Evolutionary conservation across 1,284 basidiomycete species (phyloP), one percentile per base, ranked within the genome.

Genomic region (Tranzscheliella williamsii): DNA sequence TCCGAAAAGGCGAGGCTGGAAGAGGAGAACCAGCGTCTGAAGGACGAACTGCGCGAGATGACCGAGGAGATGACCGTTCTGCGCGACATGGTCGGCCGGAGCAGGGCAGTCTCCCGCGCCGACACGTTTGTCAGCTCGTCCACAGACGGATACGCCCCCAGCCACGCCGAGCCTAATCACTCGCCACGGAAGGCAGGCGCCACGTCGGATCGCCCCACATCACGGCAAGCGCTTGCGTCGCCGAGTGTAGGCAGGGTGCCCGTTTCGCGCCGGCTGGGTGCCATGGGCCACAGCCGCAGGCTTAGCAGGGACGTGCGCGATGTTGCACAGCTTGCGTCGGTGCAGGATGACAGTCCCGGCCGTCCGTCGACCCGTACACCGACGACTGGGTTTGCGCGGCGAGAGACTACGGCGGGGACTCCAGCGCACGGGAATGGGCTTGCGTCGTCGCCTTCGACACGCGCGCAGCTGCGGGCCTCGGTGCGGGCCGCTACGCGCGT

Each of bases 41-140:
- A 87, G 78, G 95, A 98, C 75, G 92, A 97, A 75, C 80, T 97
- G 24, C 81, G 92, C 85, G 90, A 92, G 80, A 85, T 89, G 53
- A 88, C 86, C 62, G 87, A 87, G 54, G 92, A 96, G 78, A 84
- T 85, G 20, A 87, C 92, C 40, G 80, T 94, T 39, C 87, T 85
- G 74, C 88, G 91, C 65, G 89, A 90, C 63, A 45, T 42, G 22
- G 31, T 52, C n/a, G 41, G 46, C 44, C 47, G 40, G 17, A 34
- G 32, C 32, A 34, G 32, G 18, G 32, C 32, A 13, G 11, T 18
- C 8, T 34, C 32, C 8, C 9, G 32, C 9, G 32, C 32, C 32
- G 29, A 49, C 23, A 42, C 70, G 9, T 13, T 49, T 8, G 44
- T 42, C 8, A 54, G 45, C 38, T 63, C 62, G 15, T 41, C 55